Evolutionary conservation across 2,329 filamentous ascomycete genomes (phyloP).

Genomic region (Plenodomus biglobosus): DNA sequence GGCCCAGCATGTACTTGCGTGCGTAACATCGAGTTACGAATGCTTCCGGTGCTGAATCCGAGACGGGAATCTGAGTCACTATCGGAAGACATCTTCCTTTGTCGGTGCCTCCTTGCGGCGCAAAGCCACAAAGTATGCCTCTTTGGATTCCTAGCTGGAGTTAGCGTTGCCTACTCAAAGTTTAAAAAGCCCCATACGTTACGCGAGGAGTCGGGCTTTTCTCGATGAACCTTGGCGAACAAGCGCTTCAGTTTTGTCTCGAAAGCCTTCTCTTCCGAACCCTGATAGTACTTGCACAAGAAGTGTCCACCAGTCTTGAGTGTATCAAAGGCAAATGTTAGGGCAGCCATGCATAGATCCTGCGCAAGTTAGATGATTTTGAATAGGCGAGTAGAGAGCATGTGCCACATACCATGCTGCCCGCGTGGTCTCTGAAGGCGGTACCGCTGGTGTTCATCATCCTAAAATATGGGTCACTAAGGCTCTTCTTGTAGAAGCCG

Average conservation of each 20-base stretch:
- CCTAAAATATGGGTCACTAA: conserved; percentile 96
- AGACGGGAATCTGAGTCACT: conserved; percentile 11
- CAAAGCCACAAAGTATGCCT: conserved; percentile 83
- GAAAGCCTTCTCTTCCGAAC: conserved; percentile 77
- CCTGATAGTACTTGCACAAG: conserved; percentile 97
- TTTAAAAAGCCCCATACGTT: conserved; percentile 57
- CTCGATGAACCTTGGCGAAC: conserved; percentile 77
- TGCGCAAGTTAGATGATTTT: conserved; percentile 41
- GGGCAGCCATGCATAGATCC: conserved; percentile 86
- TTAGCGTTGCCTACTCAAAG: conserved; percentile 8
- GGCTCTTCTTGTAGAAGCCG: conserved; percentile 79
- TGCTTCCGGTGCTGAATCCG: too few relatives aligned
- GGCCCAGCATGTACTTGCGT: too few relatives aligned
- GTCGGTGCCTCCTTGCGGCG: conserved; percentile 60
- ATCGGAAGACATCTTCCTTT: conserved; percentile 50
- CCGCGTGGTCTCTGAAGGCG: conserved; percentile 80
- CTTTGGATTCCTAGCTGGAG: conserved; percentile 69
- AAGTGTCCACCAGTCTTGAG: conserved; percentile 83
- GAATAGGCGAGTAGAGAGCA: neutral
- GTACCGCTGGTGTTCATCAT: conserved; percentile 99
- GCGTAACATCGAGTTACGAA: too few relatives aligned
- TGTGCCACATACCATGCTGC: conserved; percentile 78
- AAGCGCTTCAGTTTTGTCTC: conserved; percentile 73
- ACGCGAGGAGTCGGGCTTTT: conserved; percentile 90
- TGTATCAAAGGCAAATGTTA: conserved; percentile 83